Percentiles rank a stretch among this genome's conserved stretches.
Conservation (phyloP, 306 rosid genomes). For the Geum urbanum region DNA sequence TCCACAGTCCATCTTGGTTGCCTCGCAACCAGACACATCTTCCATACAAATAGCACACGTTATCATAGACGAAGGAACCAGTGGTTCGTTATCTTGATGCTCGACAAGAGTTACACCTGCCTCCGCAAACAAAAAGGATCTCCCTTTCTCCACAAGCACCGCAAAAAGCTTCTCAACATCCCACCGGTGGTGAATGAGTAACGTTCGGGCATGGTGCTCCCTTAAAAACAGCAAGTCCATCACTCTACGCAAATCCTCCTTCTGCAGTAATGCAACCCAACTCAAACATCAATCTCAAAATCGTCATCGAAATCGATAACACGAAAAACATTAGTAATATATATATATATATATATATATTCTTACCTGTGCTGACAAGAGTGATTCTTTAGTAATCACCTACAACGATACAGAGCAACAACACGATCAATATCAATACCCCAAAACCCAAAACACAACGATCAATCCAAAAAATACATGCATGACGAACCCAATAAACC, state of each 20-base stretch:
- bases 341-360: too few species aligned
- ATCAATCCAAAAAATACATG: too few species aligned
- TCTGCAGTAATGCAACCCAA: conserved; percentile 39
- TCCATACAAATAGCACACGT: conserved; percentile 79
- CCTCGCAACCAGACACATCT: conserved; percentile 50
- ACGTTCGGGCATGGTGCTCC: conserved; percentile 79
- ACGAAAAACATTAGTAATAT: not conserved
- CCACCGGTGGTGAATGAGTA: conserved; percentile 87
- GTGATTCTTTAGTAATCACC: conserved; percentile 79
- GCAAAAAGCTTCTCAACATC: conserved; percentile 70
- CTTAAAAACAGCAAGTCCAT: conserved; percentile 70
- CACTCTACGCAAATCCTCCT: conserved; percentile 78
- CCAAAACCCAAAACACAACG: too few species aligned
- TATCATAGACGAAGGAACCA: conserved; percentile 29
- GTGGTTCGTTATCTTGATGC: conserved; percentile 29
- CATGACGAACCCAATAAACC: too few species aligned
- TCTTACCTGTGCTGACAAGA: conserved; percentile 75
- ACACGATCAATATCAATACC: conserved; percentile 2
- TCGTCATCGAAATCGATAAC: too few species aligned
- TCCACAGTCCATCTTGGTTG: conserved; percentile 87
- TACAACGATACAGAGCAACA: conserved; percentile 22
- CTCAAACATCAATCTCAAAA: conserved; percentile 23
- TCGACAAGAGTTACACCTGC: conserved; percentile 75
- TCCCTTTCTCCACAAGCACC: conserved; percentile 69
- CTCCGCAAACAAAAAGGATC: conserved; percentile 43